Conservation (phyloP, 495 filamentous ascomycete genomes). For the Jackrogersella minutella region DNA sequence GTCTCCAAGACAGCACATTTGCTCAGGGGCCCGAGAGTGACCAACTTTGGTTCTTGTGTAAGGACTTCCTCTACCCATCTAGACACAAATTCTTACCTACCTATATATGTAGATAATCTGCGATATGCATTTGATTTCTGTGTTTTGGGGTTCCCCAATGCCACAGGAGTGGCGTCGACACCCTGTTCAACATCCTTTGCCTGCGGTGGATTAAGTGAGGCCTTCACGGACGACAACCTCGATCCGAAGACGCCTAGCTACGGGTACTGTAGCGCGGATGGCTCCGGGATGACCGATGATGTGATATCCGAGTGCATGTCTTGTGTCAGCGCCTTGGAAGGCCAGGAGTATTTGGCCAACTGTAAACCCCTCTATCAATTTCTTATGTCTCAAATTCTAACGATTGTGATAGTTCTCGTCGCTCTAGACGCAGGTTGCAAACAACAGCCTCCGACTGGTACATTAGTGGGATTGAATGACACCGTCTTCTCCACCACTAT, state of each 20-base stretch:
- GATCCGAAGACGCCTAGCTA: constrained; percentile 45
- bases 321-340: constrained; percentile 51
- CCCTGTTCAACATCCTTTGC: constrained; percentile 54
- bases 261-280: constrained; percentile 51
- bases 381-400: constrained; percentile 25
- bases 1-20: constrained; percentile 59
- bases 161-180: constrained; percentile 45
- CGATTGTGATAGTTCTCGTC: constrained; percentile 46
- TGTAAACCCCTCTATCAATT: constrained; percentile 36
- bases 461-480: constrained; percentile 53
- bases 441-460: constrained; percentile 54
- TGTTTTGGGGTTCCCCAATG: constrained; percentile 56
- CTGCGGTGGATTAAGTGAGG: constrained; percentile 47
- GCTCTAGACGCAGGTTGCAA: constrained; percentile 59
- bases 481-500: constrained; percentile 54
- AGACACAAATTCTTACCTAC: constrained; percentile 31
- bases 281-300: constrained; percentile 39
- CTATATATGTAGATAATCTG: constrained; percentile 53
- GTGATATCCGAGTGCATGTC: constrained; percentile 46
- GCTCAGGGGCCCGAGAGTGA: constrained; percentile 55
- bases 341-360: constrained; percentile 51
- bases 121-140: constrained; percentile 56
- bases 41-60: constrained; percentile 62
- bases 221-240: constrained; percentile 46
- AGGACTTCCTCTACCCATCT: constrained; percentile 19